Base-by-base conservation (phyloP, 2,329 filamentous ascomycete species). In the Penicillium sp. region DNA sequence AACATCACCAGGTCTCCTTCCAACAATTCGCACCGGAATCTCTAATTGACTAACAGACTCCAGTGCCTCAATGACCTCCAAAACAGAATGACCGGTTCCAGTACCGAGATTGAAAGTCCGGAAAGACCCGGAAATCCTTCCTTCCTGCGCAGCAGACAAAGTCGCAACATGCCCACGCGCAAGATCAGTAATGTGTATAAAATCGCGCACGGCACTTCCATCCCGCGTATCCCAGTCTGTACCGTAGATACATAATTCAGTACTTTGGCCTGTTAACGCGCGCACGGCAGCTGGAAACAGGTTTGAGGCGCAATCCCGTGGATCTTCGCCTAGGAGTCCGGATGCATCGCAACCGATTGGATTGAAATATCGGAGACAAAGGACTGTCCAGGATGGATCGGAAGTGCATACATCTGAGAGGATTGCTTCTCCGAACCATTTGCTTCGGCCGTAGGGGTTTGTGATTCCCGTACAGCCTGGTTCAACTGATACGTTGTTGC, bases 341-440 rank as follows among this genome's bases (percentile, higher is more conserved):
- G 49, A 52, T 7, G 41, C 49, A n/a, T 52, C 49, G 21, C 49
- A 52, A 7, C 49, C 49, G 27, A 52, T 52, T 24, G 49, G 49
- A 19, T 52, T 52, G 49, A 52, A 52, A 39, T 52, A 52, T 10
- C 49, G 49, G n/a, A 52, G 49, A 24, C 49, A 43, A 1, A 52
- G 39, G 2, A 52, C 49, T 16, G 49, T 52, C 49, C 49, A 52
- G 8, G 37, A 44, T 4, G 49, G 49, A 33, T 52, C 49, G 24
- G 49, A 52, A 13, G 26, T 52, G 26, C 49, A 52, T 5, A 52
- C 37, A 16, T 52, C 49, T 2, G 49, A 43, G 19, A 52, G 49
- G 24, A 52, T 52, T 13, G 49, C 49, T 45, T 52, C 49, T 21
- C 49, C 49, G 27, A 52, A 52, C 37, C 37, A 52, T n/a, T 52